Evolutionary conservation across 352 stramenopile genomes (phyloP).

Genomic region (Pythium dissotocum): DNA sequence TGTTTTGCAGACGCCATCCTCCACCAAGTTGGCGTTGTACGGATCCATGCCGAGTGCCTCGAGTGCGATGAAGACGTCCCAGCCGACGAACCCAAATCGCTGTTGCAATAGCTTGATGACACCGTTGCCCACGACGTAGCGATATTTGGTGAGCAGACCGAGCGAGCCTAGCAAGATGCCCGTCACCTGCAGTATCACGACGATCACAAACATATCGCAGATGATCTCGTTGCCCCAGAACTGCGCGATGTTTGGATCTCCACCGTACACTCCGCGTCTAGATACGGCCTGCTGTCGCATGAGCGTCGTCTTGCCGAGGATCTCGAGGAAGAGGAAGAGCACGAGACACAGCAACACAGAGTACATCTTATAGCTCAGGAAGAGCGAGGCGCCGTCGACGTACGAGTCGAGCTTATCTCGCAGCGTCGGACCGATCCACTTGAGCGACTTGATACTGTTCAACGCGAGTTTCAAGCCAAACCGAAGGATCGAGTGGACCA

Average conservation of each 20-base stretch:
- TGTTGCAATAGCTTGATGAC: conserved; percentile 36
- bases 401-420: neutral
- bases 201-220: conserved; percentile 44
- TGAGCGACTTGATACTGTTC: neutral
- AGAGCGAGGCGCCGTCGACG: conserved; percentile 30
- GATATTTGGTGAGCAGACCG: conserved; percentile 33
- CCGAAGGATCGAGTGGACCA: conserved; percentile 13
- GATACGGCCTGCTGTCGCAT: conserved; percentile 25
- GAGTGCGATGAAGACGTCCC: conserved; percentile 40
- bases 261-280: conserved; percentile 30
- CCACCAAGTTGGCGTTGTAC: conserved; percentile 25
- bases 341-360: conserved; percentile 34
- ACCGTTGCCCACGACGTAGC: conserved; percentile 31
- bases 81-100: conserved; percentile 46
- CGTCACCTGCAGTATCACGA: conserved; percentile 23
- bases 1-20: conserved; percentile 30
- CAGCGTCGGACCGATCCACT: neutral
- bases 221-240: conserved; percentile 53
- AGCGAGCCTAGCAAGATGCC: conserved; percentile 23
- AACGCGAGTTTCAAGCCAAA: conserved; percentile 1
- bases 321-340: conserved; percentile 26
- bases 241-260: conserved; percentile 31
- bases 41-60: conserved; percentile 45
- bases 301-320: conserved; percentile 32
- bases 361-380: conserved; percentile 42